These are phyloP conservation scores for Podospora bellae-mahoneyi DNA, from an alignment of 495 filamentous ascomycete genomes.

Conservation along the genomic window DNA sequence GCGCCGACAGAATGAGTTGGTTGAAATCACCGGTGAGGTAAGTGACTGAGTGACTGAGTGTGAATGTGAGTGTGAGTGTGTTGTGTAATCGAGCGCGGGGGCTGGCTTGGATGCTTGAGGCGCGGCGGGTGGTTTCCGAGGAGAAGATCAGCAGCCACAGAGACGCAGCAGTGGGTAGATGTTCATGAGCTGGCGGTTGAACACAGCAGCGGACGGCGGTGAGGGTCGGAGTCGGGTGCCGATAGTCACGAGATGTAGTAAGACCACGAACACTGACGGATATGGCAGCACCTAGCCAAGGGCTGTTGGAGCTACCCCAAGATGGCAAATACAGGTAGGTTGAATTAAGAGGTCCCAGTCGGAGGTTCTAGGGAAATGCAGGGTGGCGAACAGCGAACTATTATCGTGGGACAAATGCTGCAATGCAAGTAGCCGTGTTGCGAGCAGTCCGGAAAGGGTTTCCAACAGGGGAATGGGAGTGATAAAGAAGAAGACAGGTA, in stretches of 20 bases:
- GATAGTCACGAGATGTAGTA: slow-evolving; percentile 2
- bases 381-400: slow-evolving; percentile 21
- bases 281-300: not conserved
- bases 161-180: not conserved
- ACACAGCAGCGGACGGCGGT: slow-evolving; percentile 9
- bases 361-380: not conserved
- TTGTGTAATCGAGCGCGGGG: not conserved
- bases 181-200: slow-evolving; percentile 7
- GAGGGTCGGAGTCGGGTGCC: slow-evolving; percentile 1
- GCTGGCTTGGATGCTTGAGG: not conserved
- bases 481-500: not conserved
- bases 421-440: slow-evolving; percentile 10
- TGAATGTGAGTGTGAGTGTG: not conserved
- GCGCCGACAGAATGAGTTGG: not conserved
- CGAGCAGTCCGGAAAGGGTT: slow-evolving; percentile 7
- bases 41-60: not conserved
- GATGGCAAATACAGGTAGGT: not conserved
- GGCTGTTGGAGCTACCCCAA: slow-evolving; percentile 4
- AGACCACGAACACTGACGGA: slow-evolving; percentile 6
- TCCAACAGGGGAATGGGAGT: not conserved
- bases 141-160: slow-evolving; percentile 8
- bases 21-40: not conserved
- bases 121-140: slow-evolving; percentile 6
- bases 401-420: slow-evolving; percentile 23
- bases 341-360: not conserved